phyloP scores from a whole-genome alignment of 768 basidiomycete species.

The Suillus luteus region DNA sequence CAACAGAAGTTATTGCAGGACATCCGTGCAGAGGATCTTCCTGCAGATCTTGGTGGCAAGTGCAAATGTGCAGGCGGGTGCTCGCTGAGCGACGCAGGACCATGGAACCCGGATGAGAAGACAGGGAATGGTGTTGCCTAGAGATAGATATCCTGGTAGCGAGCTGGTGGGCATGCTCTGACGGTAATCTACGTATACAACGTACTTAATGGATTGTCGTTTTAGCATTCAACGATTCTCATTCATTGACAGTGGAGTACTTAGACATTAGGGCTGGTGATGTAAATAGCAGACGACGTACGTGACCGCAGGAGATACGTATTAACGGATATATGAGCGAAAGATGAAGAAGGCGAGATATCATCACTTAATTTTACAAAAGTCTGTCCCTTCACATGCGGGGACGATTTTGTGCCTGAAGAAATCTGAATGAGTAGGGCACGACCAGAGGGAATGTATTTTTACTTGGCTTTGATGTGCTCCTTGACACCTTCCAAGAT shows the following conservation, averaged over 20 bases:
- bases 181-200: constrained; percentile 31
- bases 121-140: constrained; percentile 25
- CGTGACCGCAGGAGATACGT: neutral
- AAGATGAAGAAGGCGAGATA: neutral
- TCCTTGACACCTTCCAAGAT: neutral
- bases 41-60: constrained; percentile 79
- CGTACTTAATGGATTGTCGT: constrained; percentile 33
- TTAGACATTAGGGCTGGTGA: neutral
- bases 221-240: constrained; percentile 14
- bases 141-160: constrained; percentile 12
- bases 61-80: constrained; percentile 83
- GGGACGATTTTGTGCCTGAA: neutral
- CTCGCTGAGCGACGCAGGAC: constrained; percentile 86
- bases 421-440: neutral
- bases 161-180: constrained; percentile 12
- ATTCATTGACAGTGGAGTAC: neutral
- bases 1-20: constrained; percentile 76
- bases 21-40: constrained; percentile 83
- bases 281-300: neutral
- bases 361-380: neutral
- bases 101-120: constrained; percentile 63
- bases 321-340: neutral
- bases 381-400: neutral
- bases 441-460: neutral
- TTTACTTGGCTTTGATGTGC: neutral